phyloP scores from a whole-genome alignment of 495 filamentous ascomycete genomes.

The Parmelia sp. region DNA sequence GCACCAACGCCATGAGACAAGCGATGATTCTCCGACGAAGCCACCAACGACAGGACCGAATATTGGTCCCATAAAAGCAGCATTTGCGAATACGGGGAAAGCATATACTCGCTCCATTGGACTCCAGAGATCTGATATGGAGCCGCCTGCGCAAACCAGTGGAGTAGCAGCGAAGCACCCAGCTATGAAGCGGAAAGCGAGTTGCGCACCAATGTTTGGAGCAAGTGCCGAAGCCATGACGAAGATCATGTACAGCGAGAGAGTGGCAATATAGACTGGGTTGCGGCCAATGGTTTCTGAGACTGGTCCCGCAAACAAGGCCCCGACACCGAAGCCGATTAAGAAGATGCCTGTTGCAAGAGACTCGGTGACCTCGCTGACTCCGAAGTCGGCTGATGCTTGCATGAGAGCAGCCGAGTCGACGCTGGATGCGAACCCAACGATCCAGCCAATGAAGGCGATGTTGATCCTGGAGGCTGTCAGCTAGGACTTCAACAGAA shows the following conservation, averaged over 20 bases:
- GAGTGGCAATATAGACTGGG: conserved; percentile 50
- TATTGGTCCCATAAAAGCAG: conserved; percentile 41
- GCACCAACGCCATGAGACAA: conserved; percentile 47
- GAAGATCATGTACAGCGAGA: conserved; percentile 48
- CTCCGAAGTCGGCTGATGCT: conserved; percentile 42
- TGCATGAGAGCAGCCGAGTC: conserved; percentile 42
- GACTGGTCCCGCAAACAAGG: conserved; percentile 45
- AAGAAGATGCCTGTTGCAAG: conserved; percentile 55
- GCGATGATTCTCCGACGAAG: conserved; percentile 39
- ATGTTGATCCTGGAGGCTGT: conserved; percentile 35
- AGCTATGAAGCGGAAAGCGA: conserved; percentile 48
- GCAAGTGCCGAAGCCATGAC: conserved; percentile 45
- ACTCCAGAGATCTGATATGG: conserved; percentile 47
- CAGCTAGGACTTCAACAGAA: not conserved
- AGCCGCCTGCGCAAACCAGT: conserved; percentile 47
- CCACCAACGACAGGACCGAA: conserved; percentile 43
- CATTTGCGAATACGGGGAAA: conserved; percentile 46
- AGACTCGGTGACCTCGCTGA: conserved; percentile 47
- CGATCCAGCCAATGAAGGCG: conserved; percentile 45
- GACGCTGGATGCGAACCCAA: conserved; percentile 48
- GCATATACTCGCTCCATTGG: conserved; percentile 43
- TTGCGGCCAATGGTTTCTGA: conserved; percentile 56
- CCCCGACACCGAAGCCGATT: conserved; percentile 54
- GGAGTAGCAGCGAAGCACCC: conserved; percentile 48
- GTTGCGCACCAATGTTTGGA: conserved; percentile 45